These are phyloP conservation scores for Claviceps arundinis DNA, from an alignment of 2,329 filamentous ascomycete genomes.

Conservation along the genomic window DNA sequence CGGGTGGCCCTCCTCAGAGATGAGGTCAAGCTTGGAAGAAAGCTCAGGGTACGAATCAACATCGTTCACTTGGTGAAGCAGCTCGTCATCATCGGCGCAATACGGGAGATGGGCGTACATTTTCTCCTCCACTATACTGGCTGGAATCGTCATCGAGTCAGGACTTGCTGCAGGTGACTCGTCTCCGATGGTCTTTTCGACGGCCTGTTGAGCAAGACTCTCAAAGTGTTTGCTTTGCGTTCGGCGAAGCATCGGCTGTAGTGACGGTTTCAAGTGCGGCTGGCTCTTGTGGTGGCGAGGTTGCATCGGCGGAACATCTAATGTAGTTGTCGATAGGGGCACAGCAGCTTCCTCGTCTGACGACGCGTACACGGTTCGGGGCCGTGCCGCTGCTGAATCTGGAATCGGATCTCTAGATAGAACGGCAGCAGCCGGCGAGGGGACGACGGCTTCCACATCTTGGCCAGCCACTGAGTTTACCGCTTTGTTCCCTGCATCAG, in stretches of 20 bases:
- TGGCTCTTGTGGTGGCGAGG: conserved; percentile 41
- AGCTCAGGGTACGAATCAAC: conserved; percentile 13
- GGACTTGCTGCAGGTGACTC: neutral
- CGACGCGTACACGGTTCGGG: neutral
- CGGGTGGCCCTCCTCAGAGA: conserved; percentile 17
- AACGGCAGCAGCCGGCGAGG: conserved; percentile 3
- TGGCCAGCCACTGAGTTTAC: neutral
- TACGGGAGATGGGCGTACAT: conserved; percentile 14
- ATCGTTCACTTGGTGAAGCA: conserved; percentile 12
- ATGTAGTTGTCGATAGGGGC: conserved; percentile 2
- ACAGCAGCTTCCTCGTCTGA: conserved; percentile 4
- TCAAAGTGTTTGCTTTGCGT: conserved; percentile 31
- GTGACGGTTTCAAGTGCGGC: conserved; percentile 32
- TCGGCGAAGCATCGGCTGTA: conserved; percentile 26
- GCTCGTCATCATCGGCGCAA: conserved; percentile 13
- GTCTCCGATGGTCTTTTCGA: conserved; percentile 1
- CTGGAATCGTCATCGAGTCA: conserved; percentile 8
- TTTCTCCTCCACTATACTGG: conserved; percentile 5
- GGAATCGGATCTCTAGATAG: neutral
- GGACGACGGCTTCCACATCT: conserved; percentile 1
- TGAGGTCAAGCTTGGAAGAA: conserved; percentile 17
- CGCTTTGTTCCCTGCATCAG: conserved; percentile 12
- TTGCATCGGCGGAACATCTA: conserved; percentile 17
- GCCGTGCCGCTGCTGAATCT: conserved; percentile 1
- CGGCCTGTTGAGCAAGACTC: conserved; percentile 8